Percentiles rank a stretch among this genome's conserved stretches.
phyloP scores from a whole-genome alignment of 2,329 filamentous ascomycete genomes.

The Domatiomyces catenatus region DNA sequence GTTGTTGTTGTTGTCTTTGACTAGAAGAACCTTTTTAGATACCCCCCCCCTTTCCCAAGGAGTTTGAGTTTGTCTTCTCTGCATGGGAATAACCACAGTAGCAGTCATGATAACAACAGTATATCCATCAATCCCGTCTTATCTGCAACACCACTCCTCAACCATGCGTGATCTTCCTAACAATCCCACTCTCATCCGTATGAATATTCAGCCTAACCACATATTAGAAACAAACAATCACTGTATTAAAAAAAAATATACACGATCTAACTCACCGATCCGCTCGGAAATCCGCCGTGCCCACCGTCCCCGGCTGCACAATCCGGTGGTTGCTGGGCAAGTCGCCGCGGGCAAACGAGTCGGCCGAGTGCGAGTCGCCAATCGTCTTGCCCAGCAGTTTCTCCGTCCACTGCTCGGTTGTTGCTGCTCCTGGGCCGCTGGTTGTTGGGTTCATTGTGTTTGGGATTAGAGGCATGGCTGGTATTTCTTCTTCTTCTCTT shows the following conservation, averaged over 20 bases:
- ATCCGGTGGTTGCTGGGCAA: slow-evolving; percentile 31
- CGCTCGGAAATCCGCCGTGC: slow-evolving; percentile 28
- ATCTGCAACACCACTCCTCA: too few relatives aligned
- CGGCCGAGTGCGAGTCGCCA: slow-evolving; percentile 18
- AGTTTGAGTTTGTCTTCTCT: too few relatives aligned
- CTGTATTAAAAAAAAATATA: not conserved
- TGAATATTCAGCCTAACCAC: slow-evolving; percentile 33
- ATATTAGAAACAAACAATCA: too few relatives aligned
- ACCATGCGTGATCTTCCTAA: slow-evolving; percentile 26
- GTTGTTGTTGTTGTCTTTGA: too few relatives aligned
- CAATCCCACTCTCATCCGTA: slow-evolving; percentile 28
- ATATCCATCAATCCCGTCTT: too few relatives aligned
- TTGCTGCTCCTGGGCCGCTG: not conserved
- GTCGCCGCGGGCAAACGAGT: slow-evolving; percentile 33
- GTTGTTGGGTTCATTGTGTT: not conserved
- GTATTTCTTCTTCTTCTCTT: not conserved
- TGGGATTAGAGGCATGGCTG: not conserved
- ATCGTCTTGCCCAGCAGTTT: slow-evolving; percentile 34
- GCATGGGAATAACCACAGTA: too few relatives aligned
- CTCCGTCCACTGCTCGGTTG: slow-evolving; percentile 23
- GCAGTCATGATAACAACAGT: too few relatives aligned
- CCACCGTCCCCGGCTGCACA: slow-evolving; percentile 23
- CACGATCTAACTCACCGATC: slow-evolving; percentile 23
- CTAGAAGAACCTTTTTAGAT: too few relatives aligned
- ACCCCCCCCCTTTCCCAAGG: too few relatives aligned